Percentiles rank a stretch among this genome's conserved stretches.
These are phyloP conservation scores for Scytalidium lignicola DNA, from an alignment of 2,329 filamentous ascomycete species.

Conservation along the genomic window DNA sequence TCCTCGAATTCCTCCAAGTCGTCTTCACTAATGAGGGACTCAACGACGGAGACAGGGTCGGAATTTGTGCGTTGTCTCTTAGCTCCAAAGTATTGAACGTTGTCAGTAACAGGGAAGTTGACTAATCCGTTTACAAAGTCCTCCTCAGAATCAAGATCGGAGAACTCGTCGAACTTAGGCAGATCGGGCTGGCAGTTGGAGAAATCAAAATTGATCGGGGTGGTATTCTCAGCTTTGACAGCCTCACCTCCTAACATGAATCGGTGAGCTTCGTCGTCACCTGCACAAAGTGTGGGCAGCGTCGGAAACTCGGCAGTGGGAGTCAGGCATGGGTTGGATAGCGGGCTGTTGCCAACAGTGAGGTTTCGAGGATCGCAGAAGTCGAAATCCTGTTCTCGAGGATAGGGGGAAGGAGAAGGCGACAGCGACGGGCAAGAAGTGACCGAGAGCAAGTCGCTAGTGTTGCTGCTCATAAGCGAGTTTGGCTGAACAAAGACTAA, in stretches of 20 bases:
- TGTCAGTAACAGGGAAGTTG: slow-evolving; percentile 56
- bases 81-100: slow-evolving; percentile 53
- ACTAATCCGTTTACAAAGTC: slow-evolving; percentile 74
- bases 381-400: slow-evolving; percentile 63
- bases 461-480: slow-evolving; percentile 54
- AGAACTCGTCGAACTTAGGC: slow-evolving; percentile 76
- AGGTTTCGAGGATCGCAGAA: slow-evolving; percentile 91
- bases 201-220: slow-evolving; percentile 48
- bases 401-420: slow-evolving; percentile 77
- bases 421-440: slow-evolving; percentile 78
- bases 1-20: slow-evolving; percentile 74
- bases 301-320: slow-evolving; percentile 58
- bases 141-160: slow-evolving; percentile 87
- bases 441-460: slow-evolving; percentile 67
- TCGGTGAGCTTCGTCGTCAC: slow-evolving; percentile 56
- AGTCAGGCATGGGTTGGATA: slow-evolving; percentile 32
- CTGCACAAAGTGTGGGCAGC: slow-evolving; percentile 55
- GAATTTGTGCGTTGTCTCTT: slow-evolving; percentile 67
- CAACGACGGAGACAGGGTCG: slow-evolving; percentile 63
- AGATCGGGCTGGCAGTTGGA: slow-evolving; percentile 50
- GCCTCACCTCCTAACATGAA: slow-evolving; percentile 43
- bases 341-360: slow-evolving; percentile 57
- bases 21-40: slow-evolving; percentile 70
- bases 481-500: slow-evolving; percentile 62
- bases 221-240: slow-evolving; percentile 39